Evolutionary conservation across 495 filamentous ascomycete genomes (phyloP).

Genomic region (Aspergillus nidulans): DNA sequence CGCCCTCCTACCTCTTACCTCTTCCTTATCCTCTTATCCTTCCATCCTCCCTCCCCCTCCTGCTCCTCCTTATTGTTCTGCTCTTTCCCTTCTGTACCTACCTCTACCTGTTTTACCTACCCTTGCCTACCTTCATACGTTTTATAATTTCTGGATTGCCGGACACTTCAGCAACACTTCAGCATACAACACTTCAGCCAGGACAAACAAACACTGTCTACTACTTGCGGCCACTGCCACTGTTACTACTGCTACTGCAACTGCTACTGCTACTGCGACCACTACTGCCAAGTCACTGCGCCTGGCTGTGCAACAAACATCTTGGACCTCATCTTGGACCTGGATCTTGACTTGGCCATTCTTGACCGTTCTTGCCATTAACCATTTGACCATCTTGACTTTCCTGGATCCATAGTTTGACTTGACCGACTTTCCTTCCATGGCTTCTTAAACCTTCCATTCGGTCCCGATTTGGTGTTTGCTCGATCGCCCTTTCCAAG

Average conservation of each 20-base stretch:
- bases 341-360: no score
- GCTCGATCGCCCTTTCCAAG: neutral
- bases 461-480: constrained; percentile 15
- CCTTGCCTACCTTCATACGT: no score
- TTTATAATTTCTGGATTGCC: constrained; percentile 9
- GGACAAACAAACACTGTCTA: neutral
- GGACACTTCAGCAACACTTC: neutral
- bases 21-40: neutral
- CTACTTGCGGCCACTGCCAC: no score
- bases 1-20: constrained; percentile 21
- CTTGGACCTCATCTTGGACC: neutral
- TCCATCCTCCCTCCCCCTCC: neutral
- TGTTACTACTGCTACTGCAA: constrained; percentile 1
- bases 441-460: constrained; percentile 20
- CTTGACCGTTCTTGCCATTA: no score
- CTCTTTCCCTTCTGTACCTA: constrained; percentile 3
- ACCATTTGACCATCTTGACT: neutral
- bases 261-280: neutral
- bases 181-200: neutral
- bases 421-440: constrained; percentile 19
- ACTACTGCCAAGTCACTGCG: constrained; percentile 5
- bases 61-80: constrained; percentile 13
- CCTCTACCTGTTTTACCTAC: no score
- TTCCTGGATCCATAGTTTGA: constrained; percentile 15
- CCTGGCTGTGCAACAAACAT: constrained; percentile 16